Evolutionary conservation across 352 stramenopile genomes (phyloP).

Genomic region (Pythium insidiosum): DNA sequence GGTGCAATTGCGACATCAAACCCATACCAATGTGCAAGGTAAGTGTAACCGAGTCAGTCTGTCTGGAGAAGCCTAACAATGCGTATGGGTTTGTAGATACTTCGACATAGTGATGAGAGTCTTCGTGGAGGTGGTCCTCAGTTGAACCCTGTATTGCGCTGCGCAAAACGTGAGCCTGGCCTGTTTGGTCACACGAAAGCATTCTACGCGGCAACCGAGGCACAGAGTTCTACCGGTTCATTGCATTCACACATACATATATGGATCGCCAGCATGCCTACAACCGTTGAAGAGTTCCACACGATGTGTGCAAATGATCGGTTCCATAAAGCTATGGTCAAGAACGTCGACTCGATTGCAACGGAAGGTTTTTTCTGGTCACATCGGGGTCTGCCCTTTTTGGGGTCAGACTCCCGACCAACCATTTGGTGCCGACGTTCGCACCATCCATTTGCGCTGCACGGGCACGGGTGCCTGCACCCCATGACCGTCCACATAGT

Average conservation of each 20-base stretch:
- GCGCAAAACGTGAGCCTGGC: neutral
- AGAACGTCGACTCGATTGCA: neutral
- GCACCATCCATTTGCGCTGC: too few species aligned
- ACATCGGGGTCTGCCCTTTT: too few species aligned
- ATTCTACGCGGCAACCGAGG: neutral
- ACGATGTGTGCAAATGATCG: neutral
- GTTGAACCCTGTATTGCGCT: neutral
- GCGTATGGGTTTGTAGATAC: neutral
- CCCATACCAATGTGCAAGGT: conserved; percentile 1
- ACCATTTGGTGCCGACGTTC: too few species aligned
- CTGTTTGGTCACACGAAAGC: conserved; percentile 1
- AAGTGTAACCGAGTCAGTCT: too few species aligned
- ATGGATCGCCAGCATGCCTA: conserved; percentile 1
- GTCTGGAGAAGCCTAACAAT: too few species aligned
- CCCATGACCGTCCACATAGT: too few species aligned
- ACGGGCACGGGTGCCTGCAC: too few species aligned
- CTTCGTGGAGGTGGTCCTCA: neutral
- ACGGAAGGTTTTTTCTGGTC: too few species aligned
- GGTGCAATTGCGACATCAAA: neutral
- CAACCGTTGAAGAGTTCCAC: conserved; percentile 1
- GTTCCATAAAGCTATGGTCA: neutral
- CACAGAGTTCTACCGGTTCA: conserved; percentile 1
- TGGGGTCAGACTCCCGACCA: too few species aligned
- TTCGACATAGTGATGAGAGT: conserved; percentile 2
- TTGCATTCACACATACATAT: conserved; percentile 3